Base-by-base conservation (phyloP, 257 asterid genomes). In the Rhazya stricta region DNA sequence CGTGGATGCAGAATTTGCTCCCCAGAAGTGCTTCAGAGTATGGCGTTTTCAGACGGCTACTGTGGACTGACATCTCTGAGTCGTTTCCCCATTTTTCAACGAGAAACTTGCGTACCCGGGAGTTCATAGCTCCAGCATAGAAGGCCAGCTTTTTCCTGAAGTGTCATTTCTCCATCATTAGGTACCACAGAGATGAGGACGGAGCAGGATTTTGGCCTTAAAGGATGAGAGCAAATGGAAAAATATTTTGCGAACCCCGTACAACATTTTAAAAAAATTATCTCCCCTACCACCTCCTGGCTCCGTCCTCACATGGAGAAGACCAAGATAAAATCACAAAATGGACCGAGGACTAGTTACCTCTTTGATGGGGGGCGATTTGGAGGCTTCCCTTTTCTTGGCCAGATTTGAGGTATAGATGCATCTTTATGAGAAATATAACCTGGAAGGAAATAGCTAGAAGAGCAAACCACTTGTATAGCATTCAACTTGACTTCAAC, bases 331-430 rank as follows among this genome's bases (percentile, higher is more conserved):
- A n/a, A n/a, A n/a, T n/a, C n/a, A n/a, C n/a, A n/a, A n/a, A n/a
- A n/a, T n/a, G n/a, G n/a, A n/a, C n/a, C n/a, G n/a, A n/a, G n/a
- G 30, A 25, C 29, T 23, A 15, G 10, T 4, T 81, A 88, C 97
- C 96, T 91, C 23, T 78, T 5, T 1, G 86, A 82, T 5, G 97
- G 94, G 46, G 46, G 39, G 0, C 85, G 87, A 19, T 5, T 70
- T 0, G 91, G 90, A 0, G 83, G 86, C 0, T 6, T 4, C 36
- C 88, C 93, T 73, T 80, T 79, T 77, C 97, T 78, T 0, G 98
- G 98, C 99, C 99, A 95, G 74, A 95, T 95, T 79, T 95, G 99
- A 0, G 99, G 99, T 5, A 95, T 77, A 0, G 98, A 89, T 0
- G 89, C 96, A 81, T 95, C 99, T 68, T 95, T 95, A 42, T 95